phyloP scores from a whole-genome alignment of 2,329 filamentous ascomycete genomes.

The Simplicillium sp. region DNA sequence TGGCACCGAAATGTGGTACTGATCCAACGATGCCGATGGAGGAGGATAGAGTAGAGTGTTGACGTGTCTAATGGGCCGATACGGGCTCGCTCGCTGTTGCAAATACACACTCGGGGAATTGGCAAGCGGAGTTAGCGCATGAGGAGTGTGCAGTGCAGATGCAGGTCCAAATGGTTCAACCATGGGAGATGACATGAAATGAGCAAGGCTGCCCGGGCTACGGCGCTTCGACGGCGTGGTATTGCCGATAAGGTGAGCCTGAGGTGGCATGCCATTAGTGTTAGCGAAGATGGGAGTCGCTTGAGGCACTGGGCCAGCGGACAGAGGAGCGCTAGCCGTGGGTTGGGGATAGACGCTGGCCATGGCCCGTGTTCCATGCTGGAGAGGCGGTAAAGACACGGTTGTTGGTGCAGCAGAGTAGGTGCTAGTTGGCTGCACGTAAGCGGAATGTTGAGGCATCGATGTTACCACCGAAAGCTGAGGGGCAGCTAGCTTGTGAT shows the following conservation, averaged over 20 bases:
- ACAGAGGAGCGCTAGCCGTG: constrained; percentile 25
- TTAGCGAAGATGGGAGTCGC: constrained; percentile 1
- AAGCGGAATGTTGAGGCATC: constrained; percentile 13
- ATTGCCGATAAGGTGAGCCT: constrained; percentile 23
- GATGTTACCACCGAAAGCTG: constrained; percentile 58
- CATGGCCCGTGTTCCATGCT: constrained; percentile 60
- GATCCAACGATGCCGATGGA: constrained; percentile 67
- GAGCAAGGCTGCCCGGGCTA: constrained; percentile 38
- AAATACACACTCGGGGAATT: constrained; percentile 84
- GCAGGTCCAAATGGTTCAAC: constrained; percentile 47
- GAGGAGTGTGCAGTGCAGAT: constrained; percentile 48
- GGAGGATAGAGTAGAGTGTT: constrained; percentile 87
- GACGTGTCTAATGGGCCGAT: constrained; percentile 81
- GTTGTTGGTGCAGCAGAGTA: constrained; percentile 12
- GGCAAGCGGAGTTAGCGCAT: constrained; percentile 52
- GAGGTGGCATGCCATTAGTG: constrained; percentile 5
- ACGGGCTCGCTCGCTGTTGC: constrained; percentile 82
- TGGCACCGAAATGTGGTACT: constrained; percentile 53
- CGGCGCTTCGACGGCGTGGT: constrained; percentile 44
- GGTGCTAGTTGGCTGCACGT: constrained; percentile 12
- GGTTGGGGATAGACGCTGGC: constrained; percentile 60
- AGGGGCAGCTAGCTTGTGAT: constrained; percentile 55
- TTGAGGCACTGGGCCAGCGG: constrained; percentile 21
- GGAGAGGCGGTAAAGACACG: constrained; percentile 54
- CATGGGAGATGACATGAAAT: constrained; percentile 55